Conservation (phyloP, 2,329 filamentous ascomycete species). For the Aspergillus bombycis region DNA sequence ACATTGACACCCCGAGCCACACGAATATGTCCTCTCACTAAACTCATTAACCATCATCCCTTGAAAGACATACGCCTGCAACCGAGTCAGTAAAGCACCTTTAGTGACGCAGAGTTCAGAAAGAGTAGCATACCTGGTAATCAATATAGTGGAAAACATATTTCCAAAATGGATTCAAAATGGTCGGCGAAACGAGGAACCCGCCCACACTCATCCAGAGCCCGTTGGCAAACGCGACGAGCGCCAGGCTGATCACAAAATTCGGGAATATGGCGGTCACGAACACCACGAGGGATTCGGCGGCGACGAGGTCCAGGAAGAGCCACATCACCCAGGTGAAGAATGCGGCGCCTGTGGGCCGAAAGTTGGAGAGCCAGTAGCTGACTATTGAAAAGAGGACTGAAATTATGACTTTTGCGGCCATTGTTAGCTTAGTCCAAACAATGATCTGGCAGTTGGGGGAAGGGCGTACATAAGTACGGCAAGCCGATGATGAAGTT, state of each 20-base stretch:
- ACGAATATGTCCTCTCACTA: conserved; percentile 64
- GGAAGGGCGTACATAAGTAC: conserved; percentile 62
- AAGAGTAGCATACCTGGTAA: conserved; percentile 62
- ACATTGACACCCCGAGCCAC: conserved; percentile 64
- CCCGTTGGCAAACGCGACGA: conserved; percentile 83
- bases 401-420: conserved; percentile 65
- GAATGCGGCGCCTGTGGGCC: conserved; percentile 66
- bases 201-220: conserved; percentile 87
- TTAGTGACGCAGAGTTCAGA: not conserved
- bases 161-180: conserved; percentile 81
- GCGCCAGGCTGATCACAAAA: conserved; percentile 77
- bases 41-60: conserved; percentile 96
- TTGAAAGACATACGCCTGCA: conserved; percentile 74
- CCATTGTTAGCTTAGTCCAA: not conserved
- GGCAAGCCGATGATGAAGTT: conserved; percentile 84
- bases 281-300: conserved; percentile 80
- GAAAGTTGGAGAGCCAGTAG: conserved; percentile 82
- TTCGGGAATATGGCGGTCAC: conserved; percentile 73
- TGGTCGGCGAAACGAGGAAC: conserved; percentile 73
- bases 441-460: conserved; percentile 15
- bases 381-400: conserved; percentile 73
- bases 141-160: conserved; percentile 90
- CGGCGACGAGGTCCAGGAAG: conserved; percentile 80
- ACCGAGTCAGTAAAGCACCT: not conserved
- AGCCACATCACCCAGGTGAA: conserved; percentile 82